Conservation (phyloP, 108 stramenopile species). For the Chaetoceros muelleri region DNA sequence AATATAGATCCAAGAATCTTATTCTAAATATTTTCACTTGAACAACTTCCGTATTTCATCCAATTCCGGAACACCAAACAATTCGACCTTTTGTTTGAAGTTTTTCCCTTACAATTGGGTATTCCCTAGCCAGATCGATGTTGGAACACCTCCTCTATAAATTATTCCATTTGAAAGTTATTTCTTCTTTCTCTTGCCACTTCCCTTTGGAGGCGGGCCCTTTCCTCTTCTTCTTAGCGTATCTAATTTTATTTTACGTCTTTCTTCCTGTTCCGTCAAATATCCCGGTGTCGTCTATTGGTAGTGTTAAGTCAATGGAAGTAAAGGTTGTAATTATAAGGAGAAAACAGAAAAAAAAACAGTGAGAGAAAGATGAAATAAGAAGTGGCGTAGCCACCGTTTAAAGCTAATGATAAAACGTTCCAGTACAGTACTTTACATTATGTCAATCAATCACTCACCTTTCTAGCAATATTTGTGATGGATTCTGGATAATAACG, state of each 20-base stretch:
- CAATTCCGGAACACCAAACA: too few species aligned
- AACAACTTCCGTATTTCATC: too few species aligned
- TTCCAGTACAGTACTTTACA: neutral
- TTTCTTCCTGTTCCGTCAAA: slow-evolving; percentile 55
- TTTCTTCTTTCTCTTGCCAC: slow-evolving; percentile 56
- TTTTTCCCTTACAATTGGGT: too few species aligned
- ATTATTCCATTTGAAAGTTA: too few species aligned
- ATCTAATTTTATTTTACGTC: slow-evolving; percentile 45
- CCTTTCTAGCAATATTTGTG: slow-evolving; percentile 55
- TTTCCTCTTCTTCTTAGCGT: slow-evolving; percentile 69
- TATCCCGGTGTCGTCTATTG: slow-evolving; percentile 24
- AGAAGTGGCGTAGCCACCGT: neutral
- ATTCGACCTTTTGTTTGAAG: too few species aligned
- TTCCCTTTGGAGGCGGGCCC: slow-evolving; percentile 84
- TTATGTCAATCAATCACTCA: slow-evolving; percentile 16
- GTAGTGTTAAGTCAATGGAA: too few species aligned
- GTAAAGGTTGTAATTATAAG: neutral
- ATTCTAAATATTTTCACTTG: too few species aligned
- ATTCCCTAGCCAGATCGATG: too few species aligned
- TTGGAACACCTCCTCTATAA: too few species aligned
- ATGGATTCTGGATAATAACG: slow-evolving; percentile 70
- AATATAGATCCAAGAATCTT: too few species aligned
- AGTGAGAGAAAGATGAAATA: neutral
- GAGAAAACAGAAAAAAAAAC: neutral
- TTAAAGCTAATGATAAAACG: too few species aligned